phyloP scores from a whole-genome alignment of 345 rosid genomes.

The Litchi chinensis region DNA sequence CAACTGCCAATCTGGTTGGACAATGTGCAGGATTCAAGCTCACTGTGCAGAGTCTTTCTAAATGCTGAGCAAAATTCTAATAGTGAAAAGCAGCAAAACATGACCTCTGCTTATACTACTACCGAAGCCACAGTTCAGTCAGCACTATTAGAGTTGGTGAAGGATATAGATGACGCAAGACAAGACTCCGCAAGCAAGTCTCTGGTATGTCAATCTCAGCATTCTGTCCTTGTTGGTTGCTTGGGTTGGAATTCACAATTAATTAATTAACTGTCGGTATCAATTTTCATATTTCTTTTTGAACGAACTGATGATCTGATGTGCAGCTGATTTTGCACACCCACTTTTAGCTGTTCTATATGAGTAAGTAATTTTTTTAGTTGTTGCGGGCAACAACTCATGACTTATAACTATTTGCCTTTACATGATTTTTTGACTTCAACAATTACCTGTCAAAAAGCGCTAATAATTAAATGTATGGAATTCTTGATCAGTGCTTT shows the following conservation, averaged over 20 bases:
- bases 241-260: constrained; percentile 2
- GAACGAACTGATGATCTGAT: neutral
- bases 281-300: neutral
- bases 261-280: neutral
- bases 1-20: constrained; percentile 31
- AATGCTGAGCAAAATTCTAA: constrained; percentile 10
- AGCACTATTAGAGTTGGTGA: neutral
- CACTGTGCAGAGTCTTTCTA: constrained; percentile 40
- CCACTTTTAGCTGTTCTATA: neutral
- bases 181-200: constrained; percentile 30
- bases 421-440: neutral
- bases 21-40: constrained; percentile 40
- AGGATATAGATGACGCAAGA: neutral
- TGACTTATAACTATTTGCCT: constrained; percentile 1
- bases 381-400: neutral
- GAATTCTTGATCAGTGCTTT: neutral
- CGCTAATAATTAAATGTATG: neutral
- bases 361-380: neutral
- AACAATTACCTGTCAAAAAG: neutral
- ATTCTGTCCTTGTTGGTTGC: neutral
- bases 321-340: neutral
- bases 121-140: constrained; percentile 3
- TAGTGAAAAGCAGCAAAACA: constrained; percentile 13
- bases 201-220: constrained; percentile 31
- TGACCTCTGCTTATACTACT: neutral